A percentile compares a stretch with the other conserved stretches of the same genome.
phyloP scores from a whole-genome alignment of 306 rosid genomes.

The Fragaria vesca region DNA sequence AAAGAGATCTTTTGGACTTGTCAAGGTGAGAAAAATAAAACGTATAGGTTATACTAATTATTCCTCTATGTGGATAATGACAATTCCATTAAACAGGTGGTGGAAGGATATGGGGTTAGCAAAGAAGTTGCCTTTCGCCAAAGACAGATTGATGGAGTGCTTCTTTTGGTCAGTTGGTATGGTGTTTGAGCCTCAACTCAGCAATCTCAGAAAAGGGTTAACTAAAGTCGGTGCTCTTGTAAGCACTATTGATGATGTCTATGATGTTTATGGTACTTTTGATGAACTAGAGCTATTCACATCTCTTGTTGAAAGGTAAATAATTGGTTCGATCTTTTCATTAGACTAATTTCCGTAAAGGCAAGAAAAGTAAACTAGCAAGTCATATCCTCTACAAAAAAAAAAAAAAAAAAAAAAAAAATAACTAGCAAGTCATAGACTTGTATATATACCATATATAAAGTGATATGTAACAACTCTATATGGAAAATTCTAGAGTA shows the following conservation, averaged over 20 bases:
- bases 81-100: constrained; percentile 41
- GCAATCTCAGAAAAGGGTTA: constrained; percentile 38
- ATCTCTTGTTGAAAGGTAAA: constrained; percentile 44
- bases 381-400: neutral
- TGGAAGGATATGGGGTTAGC: constrained; percentile 50
- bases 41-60: too few relatives aligned
- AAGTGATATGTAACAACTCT: too few relatives aligned
- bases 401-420: too few relatives aligned
- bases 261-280: constrained; percentile 50
- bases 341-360: neutral
- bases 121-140: constrained; percentile 40
- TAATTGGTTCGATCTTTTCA: neutral
- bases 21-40: constrained; percentile 29
- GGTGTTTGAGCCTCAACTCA: constrained; percentile 35
- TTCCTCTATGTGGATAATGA: too few relatives aligned
- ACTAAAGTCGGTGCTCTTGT: constrained; percentile 45
- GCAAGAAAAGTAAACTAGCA: neutral
- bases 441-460: too few relatives aligned
- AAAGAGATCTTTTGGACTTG: constrained; percentile 42
- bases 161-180: constrained; percentile 52
- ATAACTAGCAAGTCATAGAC: too few relatives aligned
- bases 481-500: too few relatives aligned
- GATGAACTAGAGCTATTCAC: constrained; percentile 56
- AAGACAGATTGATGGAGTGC: constrained; percentile 57
- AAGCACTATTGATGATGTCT: constrained; percentile 52